Evolutionary conservation across 331 rosid species (phyloP), one percentile per base, ranked within the genome.

Genomic region (Quercus tomentella): DNA sequence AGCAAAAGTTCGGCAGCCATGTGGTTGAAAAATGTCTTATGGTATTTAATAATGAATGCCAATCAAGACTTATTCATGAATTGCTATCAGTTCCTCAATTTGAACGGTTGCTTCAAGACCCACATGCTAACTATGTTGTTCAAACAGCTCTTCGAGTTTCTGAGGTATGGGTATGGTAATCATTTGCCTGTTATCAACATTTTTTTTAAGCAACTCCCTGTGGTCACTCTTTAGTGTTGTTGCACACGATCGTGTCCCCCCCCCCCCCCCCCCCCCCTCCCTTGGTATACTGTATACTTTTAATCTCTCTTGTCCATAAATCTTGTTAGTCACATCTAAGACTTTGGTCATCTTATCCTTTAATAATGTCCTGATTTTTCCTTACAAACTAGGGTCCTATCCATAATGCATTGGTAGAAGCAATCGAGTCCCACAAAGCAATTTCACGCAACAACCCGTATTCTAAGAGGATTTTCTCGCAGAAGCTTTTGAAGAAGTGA

Each of bases 1-100:
- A 63, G 56, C 92, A 88, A 86, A 91, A 89, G 89, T 91, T 82
- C 74, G 79, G 95, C 63, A 91, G 95, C 79, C 92, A 88, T 54
- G 95, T 91, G 77, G 85, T 91, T 74, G 95, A 91, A 82, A 91
- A 85, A 84, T 91, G 92, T 66, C 89, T 91, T 12, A 43, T 22
- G 21, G 75, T 78, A 55, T 84, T 87, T n/a, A 49, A 76, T 18
- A 82, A 82, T 26, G 86, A 82, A 68, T 43, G 56, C 28, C 87
- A 76, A 33, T 56, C 83, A 9, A 79, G 73, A 76, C 43, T 88
- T 56, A 76, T 91, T 68, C 25, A 41, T 20, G 95, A 88, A 56
- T 81, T 91, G 61, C 81, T 88, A 41, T 76, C 72, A 2, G 60
- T 79, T 70, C 79, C 86, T 35, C 88, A 72, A 79, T 87, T 90